Percentiles rank a stretch among this genome's conserved stretches.
Conservation (phyloP, 306 rosid species). For the Dryas drummondii region DNA sequence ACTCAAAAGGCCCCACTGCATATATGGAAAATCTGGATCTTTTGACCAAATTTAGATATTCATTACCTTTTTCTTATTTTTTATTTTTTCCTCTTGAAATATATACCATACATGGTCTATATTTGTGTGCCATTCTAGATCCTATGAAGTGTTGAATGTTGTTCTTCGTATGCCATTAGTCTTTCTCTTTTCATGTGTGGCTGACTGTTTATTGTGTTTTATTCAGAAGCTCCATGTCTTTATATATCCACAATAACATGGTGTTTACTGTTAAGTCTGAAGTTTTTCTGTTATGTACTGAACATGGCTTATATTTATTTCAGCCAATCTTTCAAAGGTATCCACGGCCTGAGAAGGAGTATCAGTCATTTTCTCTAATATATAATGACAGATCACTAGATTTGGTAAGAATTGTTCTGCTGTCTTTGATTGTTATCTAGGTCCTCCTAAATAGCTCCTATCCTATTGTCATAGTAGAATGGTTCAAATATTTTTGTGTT, state of each 20-base stretch:
- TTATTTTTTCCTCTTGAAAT: not conserved
- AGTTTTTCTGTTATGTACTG: slow-evolving; percentile 41
- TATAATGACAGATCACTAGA: slow-evolving; percentile 95
- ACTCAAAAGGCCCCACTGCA: not conserved
- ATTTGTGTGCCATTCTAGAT: not conserved
- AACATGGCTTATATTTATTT: slow-evolving; percentile 36
- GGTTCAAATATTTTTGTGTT: not conserved
- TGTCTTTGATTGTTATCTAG: slow-evolving; percentile 19
- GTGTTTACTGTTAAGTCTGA: slow-evolving; percentile 22
- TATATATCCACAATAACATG: not conserved
- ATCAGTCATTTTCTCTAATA: slow-evolving; percentile 95
- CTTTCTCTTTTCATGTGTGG: not conserved
- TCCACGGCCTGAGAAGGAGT: slow-evolving; percentile 99
- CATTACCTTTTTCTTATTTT: not conserved
- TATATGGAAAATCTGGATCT: not conserved
- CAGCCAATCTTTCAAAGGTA: slow-evolving; percentile 99
- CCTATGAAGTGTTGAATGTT: not conserved
- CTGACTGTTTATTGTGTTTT: not conserved
- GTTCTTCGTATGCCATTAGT: not conserved
- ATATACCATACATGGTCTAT: too few relatives aligned
- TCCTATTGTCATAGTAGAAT: not conserved
- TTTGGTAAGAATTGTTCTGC: slow-evolving; percentile 52
- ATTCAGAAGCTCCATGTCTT: slow-evolving; percentile 17
- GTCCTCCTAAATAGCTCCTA: not conserved
- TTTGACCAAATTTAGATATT: not conserved